phyloP scores from a whole-genome alignment of 306 rosid genomes.

The Styphnolobium japonicum region DNA sequence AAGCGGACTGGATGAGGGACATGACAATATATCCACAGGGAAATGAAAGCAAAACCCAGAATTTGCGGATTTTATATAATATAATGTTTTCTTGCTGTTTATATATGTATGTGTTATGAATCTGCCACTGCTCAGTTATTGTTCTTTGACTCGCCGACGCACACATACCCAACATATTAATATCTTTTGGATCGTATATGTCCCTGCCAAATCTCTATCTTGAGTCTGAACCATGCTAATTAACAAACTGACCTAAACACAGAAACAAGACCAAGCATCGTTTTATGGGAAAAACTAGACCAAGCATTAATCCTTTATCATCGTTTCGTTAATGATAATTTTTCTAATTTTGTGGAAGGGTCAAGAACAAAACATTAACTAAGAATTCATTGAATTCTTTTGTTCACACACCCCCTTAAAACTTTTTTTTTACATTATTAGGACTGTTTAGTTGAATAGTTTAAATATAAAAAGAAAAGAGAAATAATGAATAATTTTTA shows the following conservation, averaged over 20 bases:
- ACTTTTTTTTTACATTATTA: too few species aligned
- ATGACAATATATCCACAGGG: background rate
- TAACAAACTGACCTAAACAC: background rate
- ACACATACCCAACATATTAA: background rate
- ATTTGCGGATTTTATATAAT: slow-evolving; percentile 14
- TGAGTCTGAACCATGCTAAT: background rate
- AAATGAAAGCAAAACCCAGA: slow-evolving; percentile 13
- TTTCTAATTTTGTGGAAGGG: too few species aligned
- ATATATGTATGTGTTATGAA: background rate
- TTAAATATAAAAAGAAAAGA: too few species aligned
- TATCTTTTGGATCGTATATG: slow-evolving; percentile 24
- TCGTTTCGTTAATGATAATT: too few species aligned
- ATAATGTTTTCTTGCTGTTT: background rate
- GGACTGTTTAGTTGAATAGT: too few species aligned
- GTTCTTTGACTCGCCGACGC: slow-evolving; percentile 9
- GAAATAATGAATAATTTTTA: too few species aligned
- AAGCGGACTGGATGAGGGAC: background rate
- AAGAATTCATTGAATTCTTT: too few species aligned
- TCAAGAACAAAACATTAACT: too few species aligned
- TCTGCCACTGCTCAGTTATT: background rate
- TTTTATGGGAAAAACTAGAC: too few species aligned
- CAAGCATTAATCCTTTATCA: too few species aligned
- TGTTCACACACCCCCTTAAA: too few species aligned
- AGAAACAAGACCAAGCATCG: background rate
- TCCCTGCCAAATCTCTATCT: slow-evolving; percentile 2